Evolutionary conservation across 1,284 basidiomycete genomes (phyloP), one percentile per base, ranked within the genome.

Genomic region (Pascua guehoae): DNA sequence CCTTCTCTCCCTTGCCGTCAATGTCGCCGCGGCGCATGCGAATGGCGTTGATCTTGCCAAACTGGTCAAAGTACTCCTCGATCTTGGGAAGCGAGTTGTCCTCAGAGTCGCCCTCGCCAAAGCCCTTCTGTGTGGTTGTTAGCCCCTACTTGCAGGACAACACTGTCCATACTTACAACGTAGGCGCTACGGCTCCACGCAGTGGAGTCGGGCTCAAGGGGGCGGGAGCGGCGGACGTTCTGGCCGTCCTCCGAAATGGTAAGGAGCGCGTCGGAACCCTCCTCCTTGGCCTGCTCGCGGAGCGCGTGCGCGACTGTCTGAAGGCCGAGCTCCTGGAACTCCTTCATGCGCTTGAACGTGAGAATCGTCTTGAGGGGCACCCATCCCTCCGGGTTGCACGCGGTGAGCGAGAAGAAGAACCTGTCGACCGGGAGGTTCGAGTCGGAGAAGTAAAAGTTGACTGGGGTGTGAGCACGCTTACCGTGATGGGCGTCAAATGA

Each of bases 361-460:
- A 89, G 83, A 58, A 98, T 84, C 4, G 88, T 92, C 57, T 87
- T 80, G 72, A 98, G 83, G 1, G 92, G 86, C 11, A 98, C 86
- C 93, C 92, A 98, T 66, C 97, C 94, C 50, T 89, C 86, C 1
- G 82, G 78, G 68, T 85, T 86, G 63, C 76, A 78, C 39, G 85
- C 84, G 71, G 92, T 86, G 50, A 94, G 78, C 11, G 87, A 86
- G 88, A 91, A 98, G 86, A 98, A 92, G 81, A 96, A 98, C 86
- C 89, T 93, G 84, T 98, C 96, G 68, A 87, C 94, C 12, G 96
- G 95, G 49, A 98, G 84, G 79, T 98, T 98, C 38, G 92, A 85
- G 78, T 96, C 91, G 51, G 89, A 89, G 78, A 98, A 94, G 82
- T 98, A 98, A 78, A 98, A 98, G 76, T 95, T 91, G 70, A 97